Conservation (phyloP, 2,329 filamentous ascomycete species). For the Hymenoscyphus scutula region DNA sequence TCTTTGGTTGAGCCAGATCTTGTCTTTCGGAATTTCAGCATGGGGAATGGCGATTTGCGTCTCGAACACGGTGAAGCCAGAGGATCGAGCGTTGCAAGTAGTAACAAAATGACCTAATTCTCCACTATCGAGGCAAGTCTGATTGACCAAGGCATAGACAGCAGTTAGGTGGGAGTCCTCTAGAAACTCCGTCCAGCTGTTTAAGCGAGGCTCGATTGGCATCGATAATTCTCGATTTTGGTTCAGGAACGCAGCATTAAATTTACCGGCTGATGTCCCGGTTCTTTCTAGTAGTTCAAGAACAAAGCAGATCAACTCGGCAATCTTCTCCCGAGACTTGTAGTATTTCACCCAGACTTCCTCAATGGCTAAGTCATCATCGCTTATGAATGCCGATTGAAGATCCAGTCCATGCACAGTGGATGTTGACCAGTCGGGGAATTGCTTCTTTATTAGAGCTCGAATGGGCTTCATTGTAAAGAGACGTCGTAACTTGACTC, state of each 20-base stretch:
- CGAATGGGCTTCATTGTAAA: constrained; percentile 6
- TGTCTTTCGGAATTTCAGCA: neutral
- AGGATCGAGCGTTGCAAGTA: neutral
- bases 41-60: constrained; percentile 3
- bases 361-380: neutral
- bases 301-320: neutral
- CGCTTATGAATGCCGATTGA: neutral
- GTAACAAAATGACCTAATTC: neutral
- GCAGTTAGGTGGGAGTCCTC: constrained; percentile 8
- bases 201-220: constrained; percentile 3
- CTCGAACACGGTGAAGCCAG: neutral
- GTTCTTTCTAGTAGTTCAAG: neutral
- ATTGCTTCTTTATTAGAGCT: constrained; percentile 1
- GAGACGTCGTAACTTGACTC: constrained; percentile 14
- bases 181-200: constrained; percentile 4
- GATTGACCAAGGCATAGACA: constrained; percentile 3
- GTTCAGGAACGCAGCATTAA: constrained; percentile 3
- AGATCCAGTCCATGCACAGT: neutral
- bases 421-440: neutral
- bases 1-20: constrained; percentile 2
- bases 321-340: constrained; percentile 6
- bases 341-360: neutral
- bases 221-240: constrained; percentile 3
- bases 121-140: constrained; percentile 5
- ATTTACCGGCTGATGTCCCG: neutral